Base-by-base conservation (phyloP, 495 filamentous ascomycete species). In the Entonaema liquescens region DNA sequence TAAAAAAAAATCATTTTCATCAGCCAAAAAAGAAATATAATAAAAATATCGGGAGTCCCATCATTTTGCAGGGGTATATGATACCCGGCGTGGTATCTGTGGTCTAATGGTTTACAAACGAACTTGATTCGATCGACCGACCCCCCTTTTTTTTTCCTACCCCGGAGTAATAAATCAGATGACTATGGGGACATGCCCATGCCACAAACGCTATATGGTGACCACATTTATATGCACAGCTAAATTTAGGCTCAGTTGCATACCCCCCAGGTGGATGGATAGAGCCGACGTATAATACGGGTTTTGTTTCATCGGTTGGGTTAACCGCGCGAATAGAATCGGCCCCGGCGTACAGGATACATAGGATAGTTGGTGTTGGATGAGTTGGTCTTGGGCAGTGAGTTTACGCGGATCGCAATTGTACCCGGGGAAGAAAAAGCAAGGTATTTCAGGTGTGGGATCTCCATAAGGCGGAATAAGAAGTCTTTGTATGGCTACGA, bases 231-330 rank as follows among this genome's bases (percentile, higher is more conserved):
- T 38, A 66, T 59, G 55, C 55, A 60, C 11, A 54, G 13, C 49
- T 53, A 21, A 12, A 60, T 67, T 67, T 67, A 53, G 42, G 63
- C 63, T 59, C n/a, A 56, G 38, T 53, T 36, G 33, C 12, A 9
- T n/a, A 9, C 31, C 31, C 44, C 28, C n/a, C 9, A 12, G 19
- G 11, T 33, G 31, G 31, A 33, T 33, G 31, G 5, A 33, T 33
- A 5, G 42, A n/a, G 28, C n/a, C 42, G 21, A 47, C 19, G 21
- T 23, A 33, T 6, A 33, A 33, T 33, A 23, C 9, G 17, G 42
- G 19, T 47, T 23, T 38, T 31, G 19, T 47, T 23, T 38, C 54
- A 23, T 57, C 12, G 31, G 31, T 57, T 57, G 31, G 31, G 31
- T 40, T 57, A 57, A 13, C 33, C 17, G 11, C 19, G 12, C 54